Base-by-base conservation (phyloP, 1,284 basidiomycete genomes). In the Paramarasmius palmivorus region DNA sequence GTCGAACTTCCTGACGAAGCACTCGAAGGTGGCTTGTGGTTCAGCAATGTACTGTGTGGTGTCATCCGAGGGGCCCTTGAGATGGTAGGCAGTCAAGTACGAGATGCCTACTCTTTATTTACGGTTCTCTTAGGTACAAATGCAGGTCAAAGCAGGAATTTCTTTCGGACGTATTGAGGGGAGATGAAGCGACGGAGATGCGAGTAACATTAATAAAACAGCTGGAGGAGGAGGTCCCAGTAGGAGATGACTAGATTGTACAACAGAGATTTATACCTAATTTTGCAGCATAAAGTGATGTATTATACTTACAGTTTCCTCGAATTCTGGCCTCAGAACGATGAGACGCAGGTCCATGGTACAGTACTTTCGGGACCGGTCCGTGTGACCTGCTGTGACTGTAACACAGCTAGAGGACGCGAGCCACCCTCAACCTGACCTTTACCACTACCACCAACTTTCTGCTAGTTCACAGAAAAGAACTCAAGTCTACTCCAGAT, bases 1-100 rank as follows among this genome's bases (percentile, higher is more conserved):
- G 96, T 98, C 22, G 97, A 99, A 67, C 78, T 99, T 40, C 97
- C 97, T 0, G 88, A 93, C 50, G 95, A 98, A 63, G 95, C 87
- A 4, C 75, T 94, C 45, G 91, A 94, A 65, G 92, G 92, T 9
- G 95, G 95, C 0, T 73, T 99, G 32, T 97, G 94, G 93, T 99
- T 95, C 71, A 94, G 92, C 67, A 99, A 99, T 69, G 88, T 99
- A 25, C 74, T 97, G 0, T 96, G 93, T 60, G 97, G 97, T 2
- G 96, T 99, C 1, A 71, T 99, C 45, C 78, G 95, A 51, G 97
- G 97, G 1, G 86, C 95, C 22, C 69, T 99, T 48, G 97, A 99
- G 73, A 99, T 99, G 97, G 97, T 97, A 34, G 10, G 36, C 4
- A 82, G 35, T 52, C 50, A 44, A 35, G 49, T 52, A 15, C 49